Conservation (phyloP, 2,329 filamentous ascomycete species). For the Dothideomycetes sp. region DNA sequence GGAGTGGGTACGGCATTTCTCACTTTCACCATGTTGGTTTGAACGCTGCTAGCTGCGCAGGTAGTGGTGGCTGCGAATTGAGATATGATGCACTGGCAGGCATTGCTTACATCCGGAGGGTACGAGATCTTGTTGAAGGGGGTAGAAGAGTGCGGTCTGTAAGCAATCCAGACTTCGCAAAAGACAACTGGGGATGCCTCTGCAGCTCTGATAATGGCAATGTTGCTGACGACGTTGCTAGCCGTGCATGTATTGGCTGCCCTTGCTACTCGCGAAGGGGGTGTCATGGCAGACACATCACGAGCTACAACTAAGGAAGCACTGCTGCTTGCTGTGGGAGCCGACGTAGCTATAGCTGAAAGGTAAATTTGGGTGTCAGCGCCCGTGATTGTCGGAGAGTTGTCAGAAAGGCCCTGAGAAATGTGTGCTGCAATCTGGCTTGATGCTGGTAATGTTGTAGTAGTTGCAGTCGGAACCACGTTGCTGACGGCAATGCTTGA, state of each 20-base stretch:
- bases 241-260: slow-evolving; percentile 2
- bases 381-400: slow-evolving; percentile 3
- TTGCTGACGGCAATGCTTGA: not conserved
- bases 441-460: not conserved
- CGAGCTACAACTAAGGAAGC: not conserved
- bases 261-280: slow-evolving; percentile 1
- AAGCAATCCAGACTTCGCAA: not conserved
- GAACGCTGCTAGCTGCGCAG: not conserved
- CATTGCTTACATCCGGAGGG: not conserved
- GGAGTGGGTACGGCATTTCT: not conserved
- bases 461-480: not conserved
- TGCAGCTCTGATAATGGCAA: not conserved
- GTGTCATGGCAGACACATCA: not conserved
- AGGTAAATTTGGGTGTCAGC: slow-evolving; percentile 2
- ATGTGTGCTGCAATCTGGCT: slow-evolving; percentile 1
- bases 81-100: not conserved
- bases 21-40: not conserved
- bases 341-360: not conserved
- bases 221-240: not conserved
- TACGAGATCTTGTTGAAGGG: not conserved
- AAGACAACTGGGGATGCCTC: not conserved
- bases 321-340: not conserved
- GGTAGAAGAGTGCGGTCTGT: not conserved
- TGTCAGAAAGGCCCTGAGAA: slow-evolving; percentile 3
- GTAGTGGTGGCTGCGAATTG: not conserved